Evolutionary conservation across 2,329 filamentous ascomycete species (phyloP).

Genomic region (Colletotrichum brevisporum): DNA sequence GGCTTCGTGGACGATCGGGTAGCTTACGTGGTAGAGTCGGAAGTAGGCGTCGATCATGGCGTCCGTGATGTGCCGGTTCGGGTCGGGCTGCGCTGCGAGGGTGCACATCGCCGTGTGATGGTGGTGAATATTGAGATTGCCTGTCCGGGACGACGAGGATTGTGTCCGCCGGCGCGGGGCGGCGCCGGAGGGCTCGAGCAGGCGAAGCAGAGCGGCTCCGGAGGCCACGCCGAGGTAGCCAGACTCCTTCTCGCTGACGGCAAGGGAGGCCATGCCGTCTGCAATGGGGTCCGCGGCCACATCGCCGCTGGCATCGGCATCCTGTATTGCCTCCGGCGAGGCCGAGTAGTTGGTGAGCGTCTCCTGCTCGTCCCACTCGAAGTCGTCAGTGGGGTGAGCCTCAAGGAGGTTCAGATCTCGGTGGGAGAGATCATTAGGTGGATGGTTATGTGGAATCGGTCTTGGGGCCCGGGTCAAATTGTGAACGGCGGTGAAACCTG

Average conservation of each 20-base stretch:
- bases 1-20: conserved; percentile 32
- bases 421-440: conserved; percentile 17
- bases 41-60: conserved; percentile 46
- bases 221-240: conserved; percentile 63
- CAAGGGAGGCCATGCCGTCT: conserved; percentile 56
- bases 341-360: conserved; percentile 45
- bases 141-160: conserved; percentile 38
- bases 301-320: conserved; percentile 44
- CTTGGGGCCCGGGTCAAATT: not conserved
- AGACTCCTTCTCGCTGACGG: conserved; percentile 52
- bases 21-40: conserved; percentile 31
- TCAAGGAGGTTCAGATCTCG: conserved; percentile 46
- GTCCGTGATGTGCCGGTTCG: conserved; percentile 50
- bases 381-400: conserved; percentile 52
- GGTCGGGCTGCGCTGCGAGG: conserved; percentile 48
- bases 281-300: conserved; percentile 44
- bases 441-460: not conserved
- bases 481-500: not conserved
- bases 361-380: conserved; percentile 55
- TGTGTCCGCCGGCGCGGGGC: conserved; percentile 43
- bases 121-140: conserved; percentile 12
- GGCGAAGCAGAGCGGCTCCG: conserved; percentile 58
- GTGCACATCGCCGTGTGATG: conserved; percentile 13
- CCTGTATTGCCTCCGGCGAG: conserved; percentile 43
- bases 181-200: conserved; percentile 49